phyloP scores from a whole-genome alignment of 2,329 filamentous ascomycete genomes.

The Penicillium digitatum region DNA sequence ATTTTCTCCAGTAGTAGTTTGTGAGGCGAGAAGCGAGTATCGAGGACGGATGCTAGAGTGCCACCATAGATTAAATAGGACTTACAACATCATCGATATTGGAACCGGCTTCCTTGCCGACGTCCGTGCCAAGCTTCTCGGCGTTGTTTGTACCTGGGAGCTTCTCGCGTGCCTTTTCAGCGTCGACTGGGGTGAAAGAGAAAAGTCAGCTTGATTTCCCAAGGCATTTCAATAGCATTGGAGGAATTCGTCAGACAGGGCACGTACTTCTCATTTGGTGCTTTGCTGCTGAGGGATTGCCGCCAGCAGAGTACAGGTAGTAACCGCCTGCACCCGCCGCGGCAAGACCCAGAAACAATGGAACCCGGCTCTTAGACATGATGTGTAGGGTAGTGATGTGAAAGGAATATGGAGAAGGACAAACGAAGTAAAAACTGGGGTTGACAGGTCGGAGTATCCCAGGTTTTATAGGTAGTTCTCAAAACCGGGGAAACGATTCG shows the following conservation, averaged over 20 bases:
- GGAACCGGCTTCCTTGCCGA: slow-evolving; percentile 58
- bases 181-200: slow-evolving; percentile 60
- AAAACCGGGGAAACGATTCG: slow-evolving; percentile 1
- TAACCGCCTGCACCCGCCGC: slow-evolving; percentile 71
- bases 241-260: background rate
- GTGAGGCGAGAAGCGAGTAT: background rate
- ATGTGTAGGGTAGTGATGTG: slow-evolving; percentile 1
- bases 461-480: slow-evolving; percentile 8
- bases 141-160: slow-evolving; percentile 61
- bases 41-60: background rate
- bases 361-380: slow-evolving; percentile 38
- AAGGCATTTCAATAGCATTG: background rate
- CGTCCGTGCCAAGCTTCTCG: slow-evolving; percentile 61
- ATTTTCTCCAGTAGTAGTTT: slow-evolving; percentile 1
- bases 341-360: slow-evolving; percentile 49
- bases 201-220: background rate
- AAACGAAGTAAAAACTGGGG: background rate
- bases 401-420: background rate
- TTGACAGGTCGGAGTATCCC: background rate
- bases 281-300: slow-evolving; percentile 75
- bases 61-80: slow-evolving; percentile 14
- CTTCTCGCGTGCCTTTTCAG: slow-evolving; percentile 63
- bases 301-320: slow-evolving; percentile 86
- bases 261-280: slow-evolving; percentile 77
- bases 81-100: slow-evolving; percentile 68